Base-by-base conservation (phyloP, 2,329 filamentous ascomycete species). In the Epichloe scottii region DNA sequence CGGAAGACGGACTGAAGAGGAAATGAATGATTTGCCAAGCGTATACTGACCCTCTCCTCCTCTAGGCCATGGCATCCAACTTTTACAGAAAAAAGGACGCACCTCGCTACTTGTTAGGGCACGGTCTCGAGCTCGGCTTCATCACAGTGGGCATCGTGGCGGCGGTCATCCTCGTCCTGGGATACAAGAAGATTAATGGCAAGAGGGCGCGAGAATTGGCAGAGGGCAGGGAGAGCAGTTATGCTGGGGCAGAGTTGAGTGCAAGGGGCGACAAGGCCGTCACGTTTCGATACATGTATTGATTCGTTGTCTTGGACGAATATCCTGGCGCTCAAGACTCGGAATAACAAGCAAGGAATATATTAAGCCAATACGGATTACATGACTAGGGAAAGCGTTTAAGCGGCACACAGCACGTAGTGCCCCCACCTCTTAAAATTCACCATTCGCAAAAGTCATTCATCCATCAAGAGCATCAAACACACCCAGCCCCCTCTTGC, bases 31-130 rank as follows among this genome's bases (percentile, higher is more conserved):
- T 21, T 21, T 21, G 3, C 21, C 21, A 21, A 21, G 4, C 21
- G 4, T 17, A 40, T 23, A 8, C 39, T 41, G 39, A 41, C 42
- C 15, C 26, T 30, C 3, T n/a, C 0, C 15, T n/a, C 7, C 10
- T 33, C 3, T 30, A 71, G 68, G 83, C 82, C 1, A 84, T 87
- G 76, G 80, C 82, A 0, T 82, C 81, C 5, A 87, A 87, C 59
- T 86, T 87, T 58, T 88, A 87, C 58, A 74, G 82, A 3, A 62
- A 62, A 67, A 30, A 62, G 4, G 76, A 79, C 52, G 59, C 60
- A 1, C 76, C 76, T 0, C 66, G 69, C 4, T 79, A 77, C 48
- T 65, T 70, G 4, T 62, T 78, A 0, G 76, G 76, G 0, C 76
- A 78, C 53, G 68, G 60, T 0, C 57, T 79, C 12, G 74, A 78